Evolutionary conservation across 148 eudicot species (phyloP), one percentile per base, ranked within the genome.

Genomic region (Mesembryanthemum crystallinum): DNA sequence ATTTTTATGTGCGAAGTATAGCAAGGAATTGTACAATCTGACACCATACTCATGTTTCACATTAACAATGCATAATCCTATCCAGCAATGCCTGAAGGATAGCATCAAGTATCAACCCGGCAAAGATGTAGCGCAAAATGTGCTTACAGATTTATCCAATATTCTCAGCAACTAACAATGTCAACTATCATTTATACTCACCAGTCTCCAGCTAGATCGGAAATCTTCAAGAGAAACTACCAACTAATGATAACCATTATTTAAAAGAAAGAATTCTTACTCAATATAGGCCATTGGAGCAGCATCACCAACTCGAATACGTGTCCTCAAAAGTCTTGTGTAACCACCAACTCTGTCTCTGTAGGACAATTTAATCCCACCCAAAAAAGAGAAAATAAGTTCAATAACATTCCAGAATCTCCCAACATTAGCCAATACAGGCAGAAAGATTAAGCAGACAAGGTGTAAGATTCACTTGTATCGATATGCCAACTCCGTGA

Each of bases 221-320:
- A 35, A 37, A 25, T 12, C 8, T 45, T 27, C 58, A 25, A 15
- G 35, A 68, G 12, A 47, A 15, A 45, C 33, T 45, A 68, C 35
- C 51, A 13, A 69, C 58, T 10, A 24, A 27, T 10, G 28, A 27
- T 13, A 43, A 57, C 11, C 11, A 8, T 45, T 67, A 24, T 15
- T 20, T 7, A 21, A 18, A 25, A 12, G 0, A 43, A 9, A 60
- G 57, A 28, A 72, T 59, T 59, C 92, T 77, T 89, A 94, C 98
- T 94, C 98, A 29, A 94, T 92, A 77, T 94, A 94, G 20, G 98
- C 98, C 98, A 94, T 94, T 42, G 97, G 91, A 68, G 98, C 98
- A 55, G 97, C 97, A 87, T 94, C 98, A 77, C 98, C 97, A 73
- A 94, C 97, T 79, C 98, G 86, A 37, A 94, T 87, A 71, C 98